A percentile compares a stretch with the other conserved stretches of the same genome.
Evolutionary conservation across 2,329 filamentous ascomycete species (phyloP).

Genomic region (Pseudonectria foliicola): DNA sequence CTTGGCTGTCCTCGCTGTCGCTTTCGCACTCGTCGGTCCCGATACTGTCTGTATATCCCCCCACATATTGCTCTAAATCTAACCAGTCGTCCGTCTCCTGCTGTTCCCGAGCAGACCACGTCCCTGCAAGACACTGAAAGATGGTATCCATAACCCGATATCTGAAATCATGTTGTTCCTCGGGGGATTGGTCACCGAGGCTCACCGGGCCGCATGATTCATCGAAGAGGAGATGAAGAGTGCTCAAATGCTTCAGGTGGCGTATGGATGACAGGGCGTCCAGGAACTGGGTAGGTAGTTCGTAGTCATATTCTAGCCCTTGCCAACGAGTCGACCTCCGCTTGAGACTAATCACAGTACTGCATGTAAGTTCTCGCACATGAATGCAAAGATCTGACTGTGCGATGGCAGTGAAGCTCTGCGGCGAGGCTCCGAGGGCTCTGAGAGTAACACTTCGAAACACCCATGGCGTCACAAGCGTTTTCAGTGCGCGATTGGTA

Average conservation of each 20-base stretch:
- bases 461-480: slow-evolving; percentile 8
- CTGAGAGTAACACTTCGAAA: slow-evolving; percentile 1
- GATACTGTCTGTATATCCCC: no score
- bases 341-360: not conserved
- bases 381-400: not conserved
- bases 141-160: slow-evolving; percentile 4
- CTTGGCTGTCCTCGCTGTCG: no score
- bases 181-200: no score
- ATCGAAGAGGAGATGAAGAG: not conserved
- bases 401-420: slow-evolving; percentile 1
- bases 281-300: not conserved
- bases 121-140: slow-evolving; percentile 6
- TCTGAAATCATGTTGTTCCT: not conserved
- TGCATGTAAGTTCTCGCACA: slow-evolving; percentile 2
- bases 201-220: not conserved
- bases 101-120: not conserved
- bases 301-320: not conserved
- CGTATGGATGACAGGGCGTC: not conserved
- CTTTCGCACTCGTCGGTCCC: not conserved
- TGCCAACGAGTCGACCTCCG: no score
- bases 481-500: slow-evolving; percentile 22
- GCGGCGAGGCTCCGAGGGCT: not conserved
- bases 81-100: not conserved
- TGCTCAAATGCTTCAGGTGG: not conserved
- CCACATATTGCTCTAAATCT: no score